These are phyloP conservation scores for Diplodia corticola DNA, from an alignment of 2,329 filamentous ascomycete genomes.

Conservation along the genomic window DNA sequence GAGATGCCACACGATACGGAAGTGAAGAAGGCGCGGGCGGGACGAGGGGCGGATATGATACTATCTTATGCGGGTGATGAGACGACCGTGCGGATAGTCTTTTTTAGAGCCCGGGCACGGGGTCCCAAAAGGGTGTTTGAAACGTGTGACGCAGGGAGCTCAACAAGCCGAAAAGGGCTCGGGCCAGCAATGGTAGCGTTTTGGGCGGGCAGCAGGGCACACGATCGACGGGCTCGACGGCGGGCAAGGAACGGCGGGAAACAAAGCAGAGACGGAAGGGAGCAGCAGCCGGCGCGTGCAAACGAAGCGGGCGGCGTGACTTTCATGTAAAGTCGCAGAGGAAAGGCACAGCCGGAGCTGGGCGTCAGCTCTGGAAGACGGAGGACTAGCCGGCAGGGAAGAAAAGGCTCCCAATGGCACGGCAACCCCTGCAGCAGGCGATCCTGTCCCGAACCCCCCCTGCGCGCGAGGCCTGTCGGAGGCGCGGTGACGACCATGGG, in stretches of 20 bases:
- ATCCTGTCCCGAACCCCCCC: constrained; percentile 2
- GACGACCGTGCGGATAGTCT: constrained; percentile 26
- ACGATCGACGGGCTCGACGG: neutral
- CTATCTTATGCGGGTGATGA: constrained; percentile 32
- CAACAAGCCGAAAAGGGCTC: neutral
- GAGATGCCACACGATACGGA: constrained; percentile 13
- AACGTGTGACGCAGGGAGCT: constrained; percentile 14
- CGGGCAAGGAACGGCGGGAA: neutral
- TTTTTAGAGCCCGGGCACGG: neutral
- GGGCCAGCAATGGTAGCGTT: constrained; percentile 1
- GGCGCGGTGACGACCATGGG: constrained; percentile 12
- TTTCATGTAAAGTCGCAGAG: constrained; percentile 11
- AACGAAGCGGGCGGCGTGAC: neutral
- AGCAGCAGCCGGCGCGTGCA: neutral
- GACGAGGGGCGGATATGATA: constrained; percentile 27
- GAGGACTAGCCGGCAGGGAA: constrained; percentile 16
- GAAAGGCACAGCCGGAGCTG: neutral
- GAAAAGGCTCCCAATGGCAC: constrained; percentile 10
- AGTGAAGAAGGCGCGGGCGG: constrained; percentile 12
- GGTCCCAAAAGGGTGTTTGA: constrained; percentile 7
- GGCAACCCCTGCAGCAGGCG: constrained; percentile 15
- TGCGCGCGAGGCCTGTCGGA: constrained; percentile 5
- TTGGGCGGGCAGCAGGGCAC: neutral
- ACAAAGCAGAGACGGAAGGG: neutral
- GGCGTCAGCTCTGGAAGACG: constrained; percentile 22